Conservation (phyloP, 495 filamentous ascomycete genomes). For the Sabuloglossum arenarium region DNA sequence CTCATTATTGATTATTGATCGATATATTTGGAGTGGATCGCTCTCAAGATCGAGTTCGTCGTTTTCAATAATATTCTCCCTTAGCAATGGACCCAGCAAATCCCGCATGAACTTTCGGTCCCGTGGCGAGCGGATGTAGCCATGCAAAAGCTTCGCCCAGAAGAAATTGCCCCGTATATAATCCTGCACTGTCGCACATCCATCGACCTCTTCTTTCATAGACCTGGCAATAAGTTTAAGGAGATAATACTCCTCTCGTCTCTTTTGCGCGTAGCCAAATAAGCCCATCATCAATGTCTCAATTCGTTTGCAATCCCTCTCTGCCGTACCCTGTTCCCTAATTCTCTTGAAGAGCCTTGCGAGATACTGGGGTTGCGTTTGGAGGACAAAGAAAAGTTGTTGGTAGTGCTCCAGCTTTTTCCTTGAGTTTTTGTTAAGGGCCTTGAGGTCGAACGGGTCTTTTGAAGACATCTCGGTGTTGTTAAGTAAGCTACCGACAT, state of each 20-base stretch:
- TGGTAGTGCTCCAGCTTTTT: slow-evolving; percentile 94
- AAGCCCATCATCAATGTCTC: slow-evolving; percentile 90
- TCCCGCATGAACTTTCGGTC: slow-evolving; percentile 85
- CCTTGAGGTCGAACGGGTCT: slow-evolving; percentile 91
- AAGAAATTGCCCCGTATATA: slow-evolving; percentile 82
- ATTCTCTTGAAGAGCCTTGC: slow-evolving; percentile 68
- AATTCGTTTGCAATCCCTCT: slow-evolving; percentile 81
- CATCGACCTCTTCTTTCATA: slow-evolving; percentile 70
- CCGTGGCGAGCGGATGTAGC: slow-evolving; percentile 77
- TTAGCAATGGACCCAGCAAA: slow-evolving; percentile 60
- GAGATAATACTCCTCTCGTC: slow-evolving; percentile 90
- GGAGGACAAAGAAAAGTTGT: slow-evolving; percentile 90
- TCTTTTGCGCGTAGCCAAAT: slow-evolving; percentile 93
- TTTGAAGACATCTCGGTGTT: slow-evolving; percentile 73
- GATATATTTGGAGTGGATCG: slow-evolving; percentile 94
- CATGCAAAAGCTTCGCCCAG: slow-evolving; percentile 68
- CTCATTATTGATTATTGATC: slow-evolving; percentile 86
- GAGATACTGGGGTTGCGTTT: slow-evolving; percentile 91
- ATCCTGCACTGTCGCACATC: slow-evolving; percentile 51
- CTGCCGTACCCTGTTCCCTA: slow-evolving; percentile 64
- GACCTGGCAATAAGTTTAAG: slow-evolving; percentile 71
- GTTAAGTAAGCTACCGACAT: slow-evolving; percentile 65
- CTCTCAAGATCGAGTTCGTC: slow-evolving; percentile 82
- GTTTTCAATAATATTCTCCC: slow-evolving; percentile 79
- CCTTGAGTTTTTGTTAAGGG: slow-evolving; percentile 84